Percentiles rank a stretch among this genome's conserved stretches.
Evolutionary conservation across 179 eudicot genomes (phyloP).

Genomic region (Sideroxylon spinosum): DNA sequence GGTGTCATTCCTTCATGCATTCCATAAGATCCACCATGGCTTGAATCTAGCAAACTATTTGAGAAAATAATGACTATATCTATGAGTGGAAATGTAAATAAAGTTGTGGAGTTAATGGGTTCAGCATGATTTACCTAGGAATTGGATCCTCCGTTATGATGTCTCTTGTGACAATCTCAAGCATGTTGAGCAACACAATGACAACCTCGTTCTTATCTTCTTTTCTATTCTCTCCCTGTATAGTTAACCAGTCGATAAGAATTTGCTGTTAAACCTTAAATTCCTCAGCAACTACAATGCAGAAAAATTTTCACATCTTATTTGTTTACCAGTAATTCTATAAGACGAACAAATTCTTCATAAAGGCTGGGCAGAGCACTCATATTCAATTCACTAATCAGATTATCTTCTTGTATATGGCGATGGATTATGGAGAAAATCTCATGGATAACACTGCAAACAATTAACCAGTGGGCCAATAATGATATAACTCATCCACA

Average conservation of each 20-base stretch:
- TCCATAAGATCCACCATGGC: conserved; percentile 55
- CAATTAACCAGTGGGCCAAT: conserved; percentile 13
- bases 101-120: background rate
- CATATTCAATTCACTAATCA: conserved; percentile 58
- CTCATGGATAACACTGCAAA: conserved; percentile 61
- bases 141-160: conserved; percentile 52
- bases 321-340: conserved; percentile 64
- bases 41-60: conserved; percentile 52
- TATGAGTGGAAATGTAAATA: conserved; percentile 9
- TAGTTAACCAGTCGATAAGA: background rate
- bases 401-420: conserved; percentile 45
- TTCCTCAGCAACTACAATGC: conserved; percentile 1
- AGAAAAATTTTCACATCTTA: background rate
- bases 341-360: conserved; percentile 69
- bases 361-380: conserved; percentile 81
- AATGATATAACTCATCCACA: background rate
- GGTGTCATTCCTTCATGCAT: conserved; percentile 56
- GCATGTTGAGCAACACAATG: conserved; percentile 74
- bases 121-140: conserved; percentile 35
- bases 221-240: conserved; percentile 57
- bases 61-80: conserved; percentile 15
- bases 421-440: conserved; percentile 63
- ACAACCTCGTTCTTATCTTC: conserved; percentile 73
- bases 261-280: background rate
- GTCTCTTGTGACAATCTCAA: conserved; percentile 88